These are phyloP conservation scores for Streptanthus diversifolius DNA, from an alignment of 345 rosid species.

Conservation along the genomic window DNA sequence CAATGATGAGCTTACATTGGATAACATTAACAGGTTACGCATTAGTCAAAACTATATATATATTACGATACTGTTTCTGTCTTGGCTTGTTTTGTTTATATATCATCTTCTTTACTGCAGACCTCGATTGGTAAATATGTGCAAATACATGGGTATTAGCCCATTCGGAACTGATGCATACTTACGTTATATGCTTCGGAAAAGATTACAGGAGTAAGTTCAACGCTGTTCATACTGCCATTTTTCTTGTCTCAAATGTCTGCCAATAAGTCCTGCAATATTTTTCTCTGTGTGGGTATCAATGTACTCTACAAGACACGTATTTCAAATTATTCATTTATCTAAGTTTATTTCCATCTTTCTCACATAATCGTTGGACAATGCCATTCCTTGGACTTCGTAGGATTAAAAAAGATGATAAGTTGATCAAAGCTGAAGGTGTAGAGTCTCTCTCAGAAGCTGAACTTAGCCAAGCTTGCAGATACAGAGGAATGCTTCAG, in stretches of 20 bases:
- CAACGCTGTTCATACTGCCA: not conserved
- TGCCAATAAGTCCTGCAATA: not conserved
- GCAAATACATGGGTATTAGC: slow-evolving; percentile 96
- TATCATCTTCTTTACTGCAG: slow-evolving; percentile 44
- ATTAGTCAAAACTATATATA: slow-evolving; percentile 9
- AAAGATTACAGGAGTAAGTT: slow-evolving; percentile 80
- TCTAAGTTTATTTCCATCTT: not conserved
- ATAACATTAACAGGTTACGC: slow-evolving; percentile 86
- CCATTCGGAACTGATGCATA: slow-evolving; percentile 96
- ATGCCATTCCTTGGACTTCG: slow-evolving; percentile 17
- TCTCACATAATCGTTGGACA: not conserved
- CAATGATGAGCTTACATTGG: slow-evolving; percentile 93
- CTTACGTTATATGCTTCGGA: slow-evolving; percentile 89
- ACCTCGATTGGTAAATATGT: slow-evolving; percentile 93
- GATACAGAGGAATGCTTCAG: slow-evolving; percentile 91
- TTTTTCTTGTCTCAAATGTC: not conserved
- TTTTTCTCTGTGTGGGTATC: not conserved
- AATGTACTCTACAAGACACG: not conserved
- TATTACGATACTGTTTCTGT: not conserved
- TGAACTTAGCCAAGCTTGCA: slow-evolving; percentile 93
- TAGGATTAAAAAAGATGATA: slow-evolving; percentile 95
- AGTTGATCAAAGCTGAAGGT: slow-evolving; percentile 88
- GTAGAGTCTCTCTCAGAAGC: slow-evolving; percentile 87
- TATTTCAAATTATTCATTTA: not conserved
- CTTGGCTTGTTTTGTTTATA: slow-evolving; percentile 8